Evolutionary conservation across 495 filamentous ascomycete genomes (phyloP).

Genomic region (Filosporella fistucella): DNA sequence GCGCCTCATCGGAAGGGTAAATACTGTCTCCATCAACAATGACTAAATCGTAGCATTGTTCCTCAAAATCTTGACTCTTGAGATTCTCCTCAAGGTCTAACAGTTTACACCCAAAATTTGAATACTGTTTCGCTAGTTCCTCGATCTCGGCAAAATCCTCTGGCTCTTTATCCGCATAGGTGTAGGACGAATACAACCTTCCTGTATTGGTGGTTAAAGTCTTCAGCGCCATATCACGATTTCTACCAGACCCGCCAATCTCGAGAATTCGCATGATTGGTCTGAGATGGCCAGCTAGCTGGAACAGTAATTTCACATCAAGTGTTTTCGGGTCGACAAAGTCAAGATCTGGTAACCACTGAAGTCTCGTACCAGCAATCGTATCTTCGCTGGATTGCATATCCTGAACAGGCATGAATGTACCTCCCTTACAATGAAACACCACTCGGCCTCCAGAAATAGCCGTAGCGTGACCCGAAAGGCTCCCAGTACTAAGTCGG

Average conservation of each 20-base stretch:
- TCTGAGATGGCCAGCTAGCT: conserved; percentile 16
- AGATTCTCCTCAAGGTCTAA: conserved; percentile 38
- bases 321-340: neutral
- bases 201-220: conserved; percentile 4
- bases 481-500: neutral
- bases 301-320: neutral
- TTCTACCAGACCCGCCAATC: conserved; percentile 34
- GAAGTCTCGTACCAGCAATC: neutral
- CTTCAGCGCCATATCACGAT: conserved; percentile 12
- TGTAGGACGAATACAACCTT: neutral
- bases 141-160: too few relatives aligned
- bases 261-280: conserved; percentile 32
- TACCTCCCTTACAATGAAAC: neutral
- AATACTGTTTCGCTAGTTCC: conserved; percentile 24
- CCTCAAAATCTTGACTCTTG: conserved; percentile 31
- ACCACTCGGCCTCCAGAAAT: neutral
- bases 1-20: conserved; percentile 43
- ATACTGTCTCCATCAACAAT: too few relatives aligned
- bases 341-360: conserved; percentile 1
- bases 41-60: conserved; percentile 35
- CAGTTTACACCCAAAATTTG: conserved; percentile 28
- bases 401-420: neutral
- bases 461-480: neutral
- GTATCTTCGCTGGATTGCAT: too few relatives aligned
- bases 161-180: neutral